A percentile compares a stretch with the other conserved stretches of the same genome.
Evolutionary conservation across 345 rosid genomes (phyloP).

Genomic region (Ceriops zippeliana): DNA sequence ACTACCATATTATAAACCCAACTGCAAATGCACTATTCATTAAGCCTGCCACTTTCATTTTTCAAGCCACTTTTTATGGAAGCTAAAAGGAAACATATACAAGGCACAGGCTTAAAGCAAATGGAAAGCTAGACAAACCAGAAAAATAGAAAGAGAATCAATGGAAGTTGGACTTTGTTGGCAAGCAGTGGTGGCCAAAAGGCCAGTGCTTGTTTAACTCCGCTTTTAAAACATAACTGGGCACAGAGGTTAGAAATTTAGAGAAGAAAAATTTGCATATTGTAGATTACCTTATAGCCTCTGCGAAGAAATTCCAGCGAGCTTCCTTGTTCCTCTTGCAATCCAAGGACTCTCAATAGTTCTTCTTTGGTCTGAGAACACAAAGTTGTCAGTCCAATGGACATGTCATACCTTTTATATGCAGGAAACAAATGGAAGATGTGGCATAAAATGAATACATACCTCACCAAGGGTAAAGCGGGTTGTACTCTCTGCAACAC

Average conservation of each 20-base stretch:
- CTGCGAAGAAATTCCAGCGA: slow-evolving; percentile 82
- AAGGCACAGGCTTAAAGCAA: too few relatives aligned
- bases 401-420: background rate
- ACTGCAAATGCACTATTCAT: too few relatives aligned
- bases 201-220: background rate
- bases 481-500: slow-evolving; percentile 75
- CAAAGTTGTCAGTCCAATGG: slow-evolving; percentile 14
- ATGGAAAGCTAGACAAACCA: too few relatives aligned
- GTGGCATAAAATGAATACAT: slow-evolving; percentile 18
- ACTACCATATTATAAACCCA: too few relatives aligned
- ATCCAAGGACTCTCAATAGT: slow-evolving; percentile 74
- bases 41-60: too few relatives aligned
- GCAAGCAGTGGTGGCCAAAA: too few relatives aligned
- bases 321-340: slow-evolving; percentile 92
- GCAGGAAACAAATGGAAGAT: slow-evolving; percentile 7
- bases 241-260: background rate
- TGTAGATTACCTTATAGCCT: slow-evolving; percentile 69
- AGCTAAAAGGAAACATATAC: too few relatives aligned
- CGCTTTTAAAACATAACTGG: background rate
- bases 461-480: slow-evolving; percentile 94
- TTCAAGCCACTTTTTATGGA: too few relatives aligned
- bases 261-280: background rate
- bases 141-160: too few relatives aligned
- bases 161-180: too few relatives aligned
- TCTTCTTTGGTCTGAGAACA: slow-evolving; percentile 83